Evolutionary conservation across 805 yeast genomes (phyloP).

Genomic region (Kodamaea restingae): DNA sequence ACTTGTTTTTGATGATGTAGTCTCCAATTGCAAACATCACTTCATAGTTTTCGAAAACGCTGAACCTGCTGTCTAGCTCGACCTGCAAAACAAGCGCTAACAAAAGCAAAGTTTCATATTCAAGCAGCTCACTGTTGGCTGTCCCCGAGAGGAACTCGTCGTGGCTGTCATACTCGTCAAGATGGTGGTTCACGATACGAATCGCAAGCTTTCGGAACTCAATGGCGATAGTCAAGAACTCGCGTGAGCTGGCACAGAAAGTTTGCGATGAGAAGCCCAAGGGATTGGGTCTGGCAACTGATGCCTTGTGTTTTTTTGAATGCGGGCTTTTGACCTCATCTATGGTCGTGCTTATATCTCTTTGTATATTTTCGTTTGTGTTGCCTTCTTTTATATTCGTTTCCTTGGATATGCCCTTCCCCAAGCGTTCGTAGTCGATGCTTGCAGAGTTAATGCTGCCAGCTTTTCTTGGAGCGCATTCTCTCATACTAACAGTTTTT

Average conservation of each 20-base stretch:
- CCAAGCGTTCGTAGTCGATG: too few relatives aligned
- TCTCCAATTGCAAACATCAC: slow-evolving; percentile 41
- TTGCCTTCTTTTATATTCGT: too few relatives aligned
- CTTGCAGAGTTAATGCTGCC: too few relatives aligned
- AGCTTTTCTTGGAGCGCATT: too few relatives aligned
- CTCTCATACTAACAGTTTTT: too few relatives aligned
- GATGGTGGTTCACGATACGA: slow-evolving; percentile 34
- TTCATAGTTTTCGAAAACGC: slow-evolving; percentile 41
- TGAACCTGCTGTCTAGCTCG: slow-evolving; percentile 34
- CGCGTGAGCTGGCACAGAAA: neutral
- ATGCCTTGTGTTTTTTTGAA: neutral
- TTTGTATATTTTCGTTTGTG: too few relatives aligned
- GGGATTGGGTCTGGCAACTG: neutral
- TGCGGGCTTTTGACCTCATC: too few relatives aligned
- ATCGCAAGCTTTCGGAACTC: slow-evolving; percentile 34
- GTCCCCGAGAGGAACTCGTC: slow-evolving; percentile 10
- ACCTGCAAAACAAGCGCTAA: slow-evolving; percentile 35
- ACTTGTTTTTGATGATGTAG: slow-evolving; percentile 20
- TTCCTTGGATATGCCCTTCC: too few relatives aligned
- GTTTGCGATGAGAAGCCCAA: slow-evolving; percentile 8
- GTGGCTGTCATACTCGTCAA: slow-evolving; percentile 37
- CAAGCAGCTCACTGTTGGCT: slow-evolving; percentile 14
- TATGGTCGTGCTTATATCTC: too few relatives aligned
- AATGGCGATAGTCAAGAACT: slow-evolving; percentile 23
- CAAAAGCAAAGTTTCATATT: slow-evolving; percentile 32